Percentiles rank a stretch among this genome's conserved stretches.
Conservation (phyloP, 1,284 basidiomycete species). For the Trametes pubescens region DNA sequence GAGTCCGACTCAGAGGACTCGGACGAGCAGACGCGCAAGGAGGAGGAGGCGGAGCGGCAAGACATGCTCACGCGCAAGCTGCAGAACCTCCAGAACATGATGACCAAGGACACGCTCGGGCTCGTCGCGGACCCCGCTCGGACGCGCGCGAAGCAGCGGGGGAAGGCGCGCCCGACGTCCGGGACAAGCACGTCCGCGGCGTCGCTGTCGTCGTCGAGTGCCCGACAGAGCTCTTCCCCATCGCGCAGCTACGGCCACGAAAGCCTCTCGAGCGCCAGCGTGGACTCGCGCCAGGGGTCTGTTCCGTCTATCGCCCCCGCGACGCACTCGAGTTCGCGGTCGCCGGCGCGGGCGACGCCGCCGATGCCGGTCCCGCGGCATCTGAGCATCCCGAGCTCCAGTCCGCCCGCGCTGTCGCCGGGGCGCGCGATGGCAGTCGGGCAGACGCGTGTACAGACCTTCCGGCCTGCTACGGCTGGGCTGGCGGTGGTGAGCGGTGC, state of each 20-base stretch:
- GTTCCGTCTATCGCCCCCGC: conserved; percentile 78
- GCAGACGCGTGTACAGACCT: conserved; percentile 44
- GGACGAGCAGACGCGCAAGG: conserved; percentile 64
- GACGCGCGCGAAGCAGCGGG: conserved; percentile 48
- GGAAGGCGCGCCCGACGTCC: conserved; percentile 50
- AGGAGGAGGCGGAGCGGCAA: conserved; percentile 77
- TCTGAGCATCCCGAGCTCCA: conserved; percentile 59
- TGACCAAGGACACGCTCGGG: conserved; percentile 76
- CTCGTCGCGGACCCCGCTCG: conserved; percentile 60
- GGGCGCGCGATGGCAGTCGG: conserved; percentile 59
- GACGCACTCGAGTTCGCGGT: conserved; percentile 18
- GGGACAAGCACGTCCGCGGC: conserved; percentile 14
- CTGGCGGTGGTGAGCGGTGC: conserved; percentile 45
- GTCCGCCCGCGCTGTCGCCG: conserved; percentile 64
- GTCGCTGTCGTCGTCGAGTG: conserved; percentile 31
- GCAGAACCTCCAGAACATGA: conserved; percentile 68
- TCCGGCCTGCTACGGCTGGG: conserved; percentile 52
- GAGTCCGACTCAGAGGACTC: conserved; percentile 44
- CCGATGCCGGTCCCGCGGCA: conserved; percentile 56
- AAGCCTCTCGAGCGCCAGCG: conserved; percentile 71
- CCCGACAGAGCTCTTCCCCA: conserved; percentile 26
- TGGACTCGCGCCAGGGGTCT: conserved; percentile 75
- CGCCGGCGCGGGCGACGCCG: conserved; percentile 35
- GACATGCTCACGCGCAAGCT: conserved; percentile 71
- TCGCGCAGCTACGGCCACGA: conserved; percentile 48